phyloP scores from a whole-genome alignment of 345 rosid genomes.

The Cardamine occulta region DNA sequence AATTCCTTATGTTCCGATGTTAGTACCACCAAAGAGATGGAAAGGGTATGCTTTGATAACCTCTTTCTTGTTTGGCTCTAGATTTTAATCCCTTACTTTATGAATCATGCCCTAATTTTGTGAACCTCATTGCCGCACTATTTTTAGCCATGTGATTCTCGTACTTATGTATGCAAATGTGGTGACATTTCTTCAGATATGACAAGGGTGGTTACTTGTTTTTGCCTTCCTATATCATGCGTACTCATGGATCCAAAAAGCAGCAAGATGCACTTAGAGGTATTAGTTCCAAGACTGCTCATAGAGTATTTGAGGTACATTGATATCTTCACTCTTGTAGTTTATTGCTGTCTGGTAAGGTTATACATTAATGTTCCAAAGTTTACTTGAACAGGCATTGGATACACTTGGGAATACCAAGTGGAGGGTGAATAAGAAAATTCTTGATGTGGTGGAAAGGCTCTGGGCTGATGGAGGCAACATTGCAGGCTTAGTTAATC shows the following conservation, averaged over 20 bases:
- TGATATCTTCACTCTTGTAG: not conserved
- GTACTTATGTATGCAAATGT: slow-evolving; percentile 1
- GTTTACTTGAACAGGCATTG: slow-evolving; percentile 65
- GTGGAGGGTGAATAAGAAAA: slow-evolving; percentile 86
- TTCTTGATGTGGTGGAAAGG: slow-evolving; percentile 76
- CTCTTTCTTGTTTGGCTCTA: slow-evolving; percentile 29
- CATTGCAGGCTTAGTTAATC: slow-evolving; percentile 84
- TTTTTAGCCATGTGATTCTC: not conserved
- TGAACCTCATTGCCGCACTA: not conserved
- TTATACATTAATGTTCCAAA: not conserved
- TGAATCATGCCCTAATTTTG: not conserved
- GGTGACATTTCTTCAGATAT: slow-evolving; percentile 55
- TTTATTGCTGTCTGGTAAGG: not conserved
- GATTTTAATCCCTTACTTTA: not conserved
- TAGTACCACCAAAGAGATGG: slow-evolving; percentile 97
- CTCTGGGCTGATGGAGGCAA: slow-evolving; percentile 92
- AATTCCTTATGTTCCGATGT: slow-evolving; percentile 80
- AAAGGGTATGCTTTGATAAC: slow-evolving; percentile 66
- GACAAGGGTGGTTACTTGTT: slow-evolving; percentile 92
- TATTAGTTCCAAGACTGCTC: slow-evolving; percentile 55
- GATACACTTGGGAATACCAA: slow-evolving; percentile 95
- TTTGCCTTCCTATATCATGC: slow-evolving; percentile 93
- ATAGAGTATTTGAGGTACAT: slow-evolving; percentile 80
- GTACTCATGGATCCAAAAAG: slow-evolving; percentile 91
- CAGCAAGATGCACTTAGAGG: slow-evolving; percentile 71